phyloP scores from a whole-genome alignment of 2,329 filamentous ascomycete genomes.

The Fusarium protoensiforme region DNA sequence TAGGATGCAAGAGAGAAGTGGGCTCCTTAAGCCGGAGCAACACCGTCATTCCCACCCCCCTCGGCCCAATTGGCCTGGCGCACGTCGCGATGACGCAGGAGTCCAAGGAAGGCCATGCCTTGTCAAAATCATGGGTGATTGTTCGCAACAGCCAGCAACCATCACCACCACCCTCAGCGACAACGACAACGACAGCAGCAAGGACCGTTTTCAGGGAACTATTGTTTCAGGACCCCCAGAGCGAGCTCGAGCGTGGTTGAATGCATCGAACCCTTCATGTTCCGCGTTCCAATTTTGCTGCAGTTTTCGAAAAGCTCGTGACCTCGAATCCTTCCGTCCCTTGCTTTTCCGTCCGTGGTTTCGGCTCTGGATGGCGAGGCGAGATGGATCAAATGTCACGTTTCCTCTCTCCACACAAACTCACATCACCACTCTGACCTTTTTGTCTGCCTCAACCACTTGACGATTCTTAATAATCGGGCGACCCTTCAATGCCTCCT shows the following conservation, averaged over 20 bases:
- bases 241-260: not conserved
- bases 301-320: not conserved
- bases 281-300: not conserved
- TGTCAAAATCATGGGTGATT: conserved; percentile 24
- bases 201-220: conserved; percentile 14
- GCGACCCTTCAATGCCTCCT: not conserved
- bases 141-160: conserved; percentile 18
- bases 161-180: conserved; percentile 19
- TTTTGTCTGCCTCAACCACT: not conserved
- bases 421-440: not conserved
- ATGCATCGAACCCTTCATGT: conserved; percentile 27
- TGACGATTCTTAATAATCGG: not conserved
- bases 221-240: conserved; percentile 13
- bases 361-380: conserved; percentile 14
- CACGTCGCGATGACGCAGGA: conserved; percentile 42
- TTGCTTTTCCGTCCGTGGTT: conserved; percentile 13
- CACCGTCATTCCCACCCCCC: conserved; percentile 38
- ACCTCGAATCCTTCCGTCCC: conserved; percentile 15
- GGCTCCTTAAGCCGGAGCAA: conserved; percentile 14
- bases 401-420: conserved; percentile 1
- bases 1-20: conserved; percentile 19
- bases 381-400: conserved; percentile 15
- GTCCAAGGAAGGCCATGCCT: conserved; percentile 19
- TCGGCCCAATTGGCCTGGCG: conserved; percentile 32
- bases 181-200: not conserved